Conservation (phyloP, 2,329 filamentous ascomycete species). For the Aspergillus udagawae region DNA sequence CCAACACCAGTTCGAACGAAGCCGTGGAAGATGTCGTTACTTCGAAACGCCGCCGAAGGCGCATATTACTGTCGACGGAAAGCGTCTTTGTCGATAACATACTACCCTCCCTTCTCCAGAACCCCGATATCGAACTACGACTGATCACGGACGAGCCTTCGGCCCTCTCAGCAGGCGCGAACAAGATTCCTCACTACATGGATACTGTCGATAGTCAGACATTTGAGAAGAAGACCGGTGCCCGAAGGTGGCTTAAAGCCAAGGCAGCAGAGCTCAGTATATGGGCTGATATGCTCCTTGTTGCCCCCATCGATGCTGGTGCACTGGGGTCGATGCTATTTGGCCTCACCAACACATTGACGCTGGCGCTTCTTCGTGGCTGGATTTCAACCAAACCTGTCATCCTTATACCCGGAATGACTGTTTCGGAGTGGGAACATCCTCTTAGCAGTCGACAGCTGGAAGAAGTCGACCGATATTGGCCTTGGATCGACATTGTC, state of each 20-base stretch:
- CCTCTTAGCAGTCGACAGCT: constrained; percentile 85
- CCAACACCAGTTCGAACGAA: neutral
- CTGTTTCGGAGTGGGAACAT: constrained; percentile 82
- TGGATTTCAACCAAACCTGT: constrained; percentile 88
- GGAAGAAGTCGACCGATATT: constrained; percentile 75
- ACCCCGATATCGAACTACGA: constrained; percentile 38
- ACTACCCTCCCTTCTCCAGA: constrained; percentile 35
- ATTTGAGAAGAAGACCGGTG: constrained; percentile 35
- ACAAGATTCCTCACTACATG: constrained; percentile 38
- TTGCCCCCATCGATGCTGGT: constrained; percentile 81
- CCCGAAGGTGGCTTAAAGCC: constrained; percentile 39
- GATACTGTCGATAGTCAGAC: constrained; percentile 38
- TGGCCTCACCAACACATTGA: constrained; percentile 74
- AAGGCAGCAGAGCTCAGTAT: constrained; percentile 62
- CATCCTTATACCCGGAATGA: constrained; percentile 84
- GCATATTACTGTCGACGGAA: constrained; percentile 36
- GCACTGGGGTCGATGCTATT: constrained; percentile 82
- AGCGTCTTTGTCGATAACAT: constrained; percentile 38
- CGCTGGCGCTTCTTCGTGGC: constrained; percentile 74
- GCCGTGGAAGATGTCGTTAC: neutral
- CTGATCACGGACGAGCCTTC: constrained; percentile 40
- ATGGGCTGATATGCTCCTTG: constrained; percentile 83
- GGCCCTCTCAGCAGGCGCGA: constrained; percentile 33
- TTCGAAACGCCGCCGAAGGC: constrained; percentile 19
- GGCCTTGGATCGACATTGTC: constrained; percentile 81